Conservation (phyloP, 257 asterid genomes). For the Verbascum thapsus region DNA sequence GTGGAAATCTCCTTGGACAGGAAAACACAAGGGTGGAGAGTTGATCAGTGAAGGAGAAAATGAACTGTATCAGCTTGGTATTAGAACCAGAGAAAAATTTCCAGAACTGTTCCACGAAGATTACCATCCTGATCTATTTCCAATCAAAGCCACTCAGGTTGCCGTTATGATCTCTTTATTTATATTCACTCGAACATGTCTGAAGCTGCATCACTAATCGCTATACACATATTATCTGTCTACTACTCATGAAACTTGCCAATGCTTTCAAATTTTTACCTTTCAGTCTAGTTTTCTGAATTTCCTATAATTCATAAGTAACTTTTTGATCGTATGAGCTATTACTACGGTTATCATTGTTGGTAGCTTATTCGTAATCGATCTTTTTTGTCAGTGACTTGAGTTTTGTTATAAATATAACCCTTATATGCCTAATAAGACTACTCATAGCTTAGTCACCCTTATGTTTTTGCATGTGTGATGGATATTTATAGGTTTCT, state of each 20-base stretch:
- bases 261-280: constrained; percentile 11
- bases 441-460: constrained; percentile 12
- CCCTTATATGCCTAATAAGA: constrained; percentile 6
- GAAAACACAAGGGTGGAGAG: constrained; percentile 87
- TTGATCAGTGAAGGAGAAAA: constrained; percentile 77
- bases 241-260: constrained; percentile 13
- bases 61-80: constrained; percentile 80
- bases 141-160: constrained; percentile 93
- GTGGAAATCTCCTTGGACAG: constrained; percentile 95
- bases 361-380: constrained; percentile 16
- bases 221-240: constrained; percentile 4
- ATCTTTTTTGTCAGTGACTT: background rate
- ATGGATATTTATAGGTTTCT: constrained; percentile 53
- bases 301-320: constrained; percentile 21
- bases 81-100: constrained; percentile 70
- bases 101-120: constrained; percentile 72
- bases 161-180: constrained; percentile 8
- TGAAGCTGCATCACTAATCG: background rate
- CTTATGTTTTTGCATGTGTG: constrained; percentile 19
- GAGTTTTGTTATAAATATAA: constrained; percentile 8
- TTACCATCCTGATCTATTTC: constrained; percentile 84
- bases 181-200: background rate
- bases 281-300: constrained; percentile 21
- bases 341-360: constrained; percentile 17
- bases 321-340: constrained; percentile 3